A percentile compares a stretch with the other conserved stretches of the same genome.
phyloP scores from a whole-genome alignment of 2,329 filamentous ascomycete species.

The Aspergillus hiratsukae region DNA sequence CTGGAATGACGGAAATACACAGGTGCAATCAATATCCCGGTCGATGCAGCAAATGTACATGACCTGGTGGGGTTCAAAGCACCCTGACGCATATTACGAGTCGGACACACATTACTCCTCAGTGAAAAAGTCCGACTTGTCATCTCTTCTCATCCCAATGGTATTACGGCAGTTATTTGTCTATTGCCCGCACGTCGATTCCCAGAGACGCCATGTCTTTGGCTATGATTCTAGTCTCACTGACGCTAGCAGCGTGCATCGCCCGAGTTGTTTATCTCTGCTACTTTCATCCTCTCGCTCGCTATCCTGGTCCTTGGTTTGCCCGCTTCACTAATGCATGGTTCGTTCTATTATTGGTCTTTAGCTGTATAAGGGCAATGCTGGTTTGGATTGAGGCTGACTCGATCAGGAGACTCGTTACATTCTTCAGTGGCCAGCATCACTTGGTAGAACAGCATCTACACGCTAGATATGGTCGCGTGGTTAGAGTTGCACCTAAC shows the following conservation, averaged over 20 bases:
- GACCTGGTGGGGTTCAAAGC: not conserved
- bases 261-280: conserved; percentile 10
- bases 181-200: not conserved
- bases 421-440: conserved; percentile 11
- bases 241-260: not conserved
- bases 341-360: too few species aligned
- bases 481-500: conserved; percentile 16
- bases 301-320: conserved; percentile 61
- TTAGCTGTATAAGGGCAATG: too few species aligned
- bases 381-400: too few species aligned
- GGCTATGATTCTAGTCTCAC: not conserved
- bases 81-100: not conserved
- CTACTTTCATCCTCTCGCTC: conserved; percentile 54
- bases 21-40: too few species aligned
- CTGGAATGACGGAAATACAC: too few species aligned
- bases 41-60: not conserved
- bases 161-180: not conserved
- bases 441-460: conserved; percentile 11
- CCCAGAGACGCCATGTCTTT: not conserved
- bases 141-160: not conserved
- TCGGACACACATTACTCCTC: not conserved
- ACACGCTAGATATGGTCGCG: conserved; percentile 12
- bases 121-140: not conserved
- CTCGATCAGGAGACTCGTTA: conserved; percentile 8
- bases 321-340: conserved; percentile 32